Evolutionary conservation across 306 rosid genomes (phyloP).

Genomic region (Luffa aegyptiaca): DNA sequence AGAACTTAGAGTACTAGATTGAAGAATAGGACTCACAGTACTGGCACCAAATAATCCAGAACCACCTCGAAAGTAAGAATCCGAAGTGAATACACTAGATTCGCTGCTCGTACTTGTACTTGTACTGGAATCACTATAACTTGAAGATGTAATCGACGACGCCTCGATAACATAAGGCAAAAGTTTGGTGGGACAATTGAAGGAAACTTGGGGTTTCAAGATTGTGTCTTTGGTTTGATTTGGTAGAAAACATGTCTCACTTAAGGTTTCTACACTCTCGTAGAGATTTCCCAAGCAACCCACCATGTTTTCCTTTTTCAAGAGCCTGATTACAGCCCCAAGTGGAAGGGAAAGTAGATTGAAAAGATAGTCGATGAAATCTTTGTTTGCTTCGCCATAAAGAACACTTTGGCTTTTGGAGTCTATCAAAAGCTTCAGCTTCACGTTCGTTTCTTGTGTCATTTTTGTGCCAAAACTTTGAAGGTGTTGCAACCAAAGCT

Average conservation of each 20-base stretch:
- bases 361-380: constrained; percentile 33
- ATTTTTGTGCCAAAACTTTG: background rate
- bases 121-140: too few species aligned
- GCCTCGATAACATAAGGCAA: background rate
- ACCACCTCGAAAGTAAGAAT: too few species aligned
- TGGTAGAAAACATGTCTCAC: constrained; percentile 24
- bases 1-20: too few species aligned
- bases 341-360: constrained; percentile 29
- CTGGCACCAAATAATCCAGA: too few species aligned
- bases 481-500: background rate
- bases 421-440: constrained; percentile 31
- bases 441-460: background rate
- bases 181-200: background rate
- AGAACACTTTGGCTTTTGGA: constrained; percentile 16
- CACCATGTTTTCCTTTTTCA: constrained; percentile 22
- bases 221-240: constrained; percentile 12
- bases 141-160: too few species aligned
- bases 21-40: too few species aligned
- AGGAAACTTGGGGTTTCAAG: constrained; percentile 14
- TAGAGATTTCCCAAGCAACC: constrained; percentile 42
- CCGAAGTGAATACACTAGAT: too few species aligned
- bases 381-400: constrained; percentile 42
- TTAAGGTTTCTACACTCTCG: constrained; percentile 25
- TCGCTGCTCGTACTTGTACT: too few species aligned
- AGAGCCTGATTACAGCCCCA: constrained; percentile 11